Base-by-base conservation (phyloP, 768 basidiomycete species). In the Pleurotus platypus region DNA sequence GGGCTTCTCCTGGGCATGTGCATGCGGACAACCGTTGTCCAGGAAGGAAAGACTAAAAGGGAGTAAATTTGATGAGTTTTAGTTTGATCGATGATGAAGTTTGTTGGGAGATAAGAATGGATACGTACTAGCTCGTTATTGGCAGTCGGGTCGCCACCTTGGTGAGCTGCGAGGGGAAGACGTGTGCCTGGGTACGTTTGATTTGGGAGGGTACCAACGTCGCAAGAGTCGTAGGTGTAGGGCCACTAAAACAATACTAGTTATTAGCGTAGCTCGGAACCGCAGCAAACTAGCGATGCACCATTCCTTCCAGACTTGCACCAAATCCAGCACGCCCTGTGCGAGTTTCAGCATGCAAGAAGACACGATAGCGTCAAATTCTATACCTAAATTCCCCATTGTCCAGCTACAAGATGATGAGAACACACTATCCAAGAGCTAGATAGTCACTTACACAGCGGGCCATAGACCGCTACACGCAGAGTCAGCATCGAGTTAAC, bases 141-240 rank as follows among this genome's bases (percentile, higher is more conserved):
- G 54, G 80, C 68, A 13, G 39, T 64, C 0, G 72, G 72, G 58
- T 79, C 78, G 20, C 77, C 77, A 16, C 69, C 67, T 30, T 68
- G 63, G 43, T 53, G 78, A 6, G 82, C 78, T 15, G 78, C 76
- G 2, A 73, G 58, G 9, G 87, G 87, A 11, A 27, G 79, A 15
- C 47, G 51, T 2, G 67, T 67, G 11, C 83, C 89, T 49, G 86
- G 82, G 60, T 83, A 69, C 11, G 87, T 82, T 69, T 95, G 94
- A 69, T 92, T 92, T 8, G 81, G 74, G 1, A 88, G 72, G 2
- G 91, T 92, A 4, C 92, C 92, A 12, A 90, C 79, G 66, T 93
- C 91, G 67, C 92, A 92, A 4, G 83, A 67, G 58, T 87, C 84
- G 62, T 87, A 87, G 4, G 78, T 79, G 64, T 85, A 87, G 24